Evolutionary conservation across 495 filamentous ascomycete genomes (phyloP).

Genomic region (Daldinia grandis): DNA sequence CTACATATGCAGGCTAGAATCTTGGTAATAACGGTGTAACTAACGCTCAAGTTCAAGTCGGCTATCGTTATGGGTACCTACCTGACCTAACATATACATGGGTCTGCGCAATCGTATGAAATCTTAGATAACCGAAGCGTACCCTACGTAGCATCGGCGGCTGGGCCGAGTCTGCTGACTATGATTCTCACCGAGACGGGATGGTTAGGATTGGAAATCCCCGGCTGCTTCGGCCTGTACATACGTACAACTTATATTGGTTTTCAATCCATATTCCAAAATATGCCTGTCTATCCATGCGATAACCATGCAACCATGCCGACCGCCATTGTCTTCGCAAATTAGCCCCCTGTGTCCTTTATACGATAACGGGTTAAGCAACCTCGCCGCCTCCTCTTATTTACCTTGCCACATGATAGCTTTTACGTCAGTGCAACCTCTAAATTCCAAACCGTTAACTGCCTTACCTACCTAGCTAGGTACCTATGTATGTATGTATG

Average conservation of each 20-base stretch:
- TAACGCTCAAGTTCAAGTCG: too few species aligned
- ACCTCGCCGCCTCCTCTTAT: not conserved
- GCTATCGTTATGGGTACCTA: not conserved
- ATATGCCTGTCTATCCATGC: not conserved
- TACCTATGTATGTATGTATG: too few species aligned
- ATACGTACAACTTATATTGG: not conserved
- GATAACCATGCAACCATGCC: not conserved
- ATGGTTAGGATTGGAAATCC: not conserved
- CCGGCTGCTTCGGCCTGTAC: not conserved
- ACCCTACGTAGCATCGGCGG: not conserved
- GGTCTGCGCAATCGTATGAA: not conserved
- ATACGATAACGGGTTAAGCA: not conserved
- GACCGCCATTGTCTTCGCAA: too few species aligned
- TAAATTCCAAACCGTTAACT: too few species aligned
- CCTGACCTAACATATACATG: not conserved
- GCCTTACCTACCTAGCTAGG: too few species aligned
- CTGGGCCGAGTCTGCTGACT: not conserved
- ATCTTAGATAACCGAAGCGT: conserved; percentile 5
- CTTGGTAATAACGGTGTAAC: too few species aligned
- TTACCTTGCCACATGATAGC: too few species aligned
- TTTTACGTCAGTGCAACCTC: too few species aligned
- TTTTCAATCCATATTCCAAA: not conserved
- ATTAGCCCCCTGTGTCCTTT: too few species aligned
- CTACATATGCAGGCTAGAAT: too few species aligned
- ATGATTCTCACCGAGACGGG: not conserved